These are phyloP conservation scores for Castanea mollissima DNA, from an alignment of 306 rosid species.

Conservation along the genomic window DNA sequence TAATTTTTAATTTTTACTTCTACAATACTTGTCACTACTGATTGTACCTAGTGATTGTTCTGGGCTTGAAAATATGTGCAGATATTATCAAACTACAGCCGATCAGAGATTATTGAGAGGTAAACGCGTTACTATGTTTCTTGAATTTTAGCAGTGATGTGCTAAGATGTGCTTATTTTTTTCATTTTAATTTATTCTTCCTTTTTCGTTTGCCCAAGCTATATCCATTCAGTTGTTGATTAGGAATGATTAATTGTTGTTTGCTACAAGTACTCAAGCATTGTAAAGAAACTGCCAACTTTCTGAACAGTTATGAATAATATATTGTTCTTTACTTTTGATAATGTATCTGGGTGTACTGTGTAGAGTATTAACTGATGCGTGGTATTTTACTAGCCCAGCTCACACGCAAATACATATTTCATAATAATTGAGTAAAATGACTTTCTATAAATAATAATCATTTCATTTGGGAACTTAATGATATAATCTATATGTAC, in stretches of 20 bases:
- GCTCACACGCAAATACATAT: neutral
- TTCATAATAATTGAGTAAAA: neutral
- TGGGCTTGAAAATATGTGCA: slow-evolving; percentile 28
- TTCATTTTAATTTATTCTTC: neutral
- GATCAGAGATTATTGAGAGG: slow-evolving; percentile 69
- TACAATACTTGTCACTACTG: neutral
- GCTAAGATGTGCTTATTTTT: neutral
- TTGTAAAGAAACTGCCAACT: neutral
- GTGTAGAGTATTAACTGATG: neutral
- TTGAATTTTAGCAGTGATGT: neutral
- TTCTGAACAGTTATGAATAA: neutral
- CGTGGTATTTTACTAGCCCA: neutral
- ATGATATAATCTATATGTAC: neutral
- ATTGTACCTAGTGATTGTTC: neutral
- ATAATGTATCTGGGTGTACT: neutral
- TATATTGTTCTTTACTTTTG: neutral
- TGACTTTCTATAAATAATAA: neutral
- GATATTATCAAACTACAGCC: slow-evolving; percentile 71
- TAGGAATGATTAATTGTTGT: neutral
- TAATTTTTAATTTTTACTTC: neutral
- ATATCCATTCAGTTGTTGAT: neutral
- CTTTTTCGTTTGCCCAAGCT: neutral
- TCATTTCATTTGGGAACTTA: neutral
- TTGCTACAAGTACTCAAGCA: neutral
- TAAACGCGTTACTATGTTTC: slow-evolving; percentile 18